These are phyloP conservation scores for Paecilomyces niveus DNA, from an alignment of 2,329 filamentous ascomycete species.

Conservation along the genomic window DNA sequence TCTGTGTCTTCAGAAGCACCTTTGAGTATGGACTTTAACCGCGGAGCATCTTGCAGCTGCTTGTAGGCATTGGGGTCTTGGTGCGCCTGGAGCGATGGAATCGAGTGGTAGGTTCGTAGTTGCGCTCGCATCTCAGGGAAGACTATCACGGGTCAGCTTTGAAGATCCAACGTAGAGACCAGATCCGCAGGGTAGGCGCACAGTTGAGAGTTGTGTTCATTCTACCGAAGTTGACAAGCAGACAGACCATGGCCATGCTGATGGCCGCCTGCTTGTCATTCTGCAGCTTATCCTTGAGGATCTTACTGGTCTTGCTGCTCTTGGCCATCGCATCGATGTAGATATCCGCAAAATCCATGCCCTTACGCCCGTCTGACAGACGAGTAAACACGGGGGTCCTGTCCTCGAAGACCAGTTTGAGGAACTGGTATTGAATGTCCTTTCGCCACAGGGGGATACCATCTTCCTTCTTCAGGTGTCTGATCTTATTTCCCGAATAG, in stretches of 20 bases:
- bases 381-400: slow-evolving; percentile 73
- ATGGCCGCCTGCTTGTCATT: slow-evolving; percentile 87
- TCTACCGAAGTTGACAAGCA: slow-evolving; percentile 91
- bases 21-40: slow-evolving; percentile 94
- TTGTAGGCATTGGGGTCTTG: slow-evolving; percentile 97
- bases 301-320: slow-evolving; percentile 98
- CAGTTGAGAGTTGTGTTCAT: slow-evolving; percentile 99
- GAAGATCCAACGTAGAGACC: not conserved
- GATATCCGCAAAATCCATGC: slow-evolving; percentile 76
- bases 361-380: slow-evolving; percentile 73
- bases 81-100: slow-evolving; percentile 88
- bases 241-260: slow-evolving; percentile 98
- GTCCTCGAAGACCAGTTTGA: slow-evolving; percentile 57
- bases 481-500: slow-evolving; percentile 61
- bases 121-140: slow-evolving; percentile 99
- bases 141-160: slow-evolving; percentile 48
- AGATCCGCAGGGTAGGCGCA: slow-evolving; percentile 39
- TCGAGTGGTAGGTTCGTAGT: slow-evolving; percentile 93
- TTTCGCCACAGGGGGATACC: slow-evolving; percentile 60
- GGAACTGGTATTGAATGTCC: slow-evolving; percentile 60
- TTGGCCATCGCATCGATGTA: slow-evolving; percentile 98
- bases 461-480: slow-evolving; percentile 61
- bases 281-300: slow-evolving; percentile 90
- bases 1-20: slow-evolving; percentile 86
- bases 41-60: slow-evolving; percentile 90